Evolutionary conservation across 2,329 filamentous ascomycete genomes (phyloP).

Genomic region (Emergomyces orientalis): DNA sequence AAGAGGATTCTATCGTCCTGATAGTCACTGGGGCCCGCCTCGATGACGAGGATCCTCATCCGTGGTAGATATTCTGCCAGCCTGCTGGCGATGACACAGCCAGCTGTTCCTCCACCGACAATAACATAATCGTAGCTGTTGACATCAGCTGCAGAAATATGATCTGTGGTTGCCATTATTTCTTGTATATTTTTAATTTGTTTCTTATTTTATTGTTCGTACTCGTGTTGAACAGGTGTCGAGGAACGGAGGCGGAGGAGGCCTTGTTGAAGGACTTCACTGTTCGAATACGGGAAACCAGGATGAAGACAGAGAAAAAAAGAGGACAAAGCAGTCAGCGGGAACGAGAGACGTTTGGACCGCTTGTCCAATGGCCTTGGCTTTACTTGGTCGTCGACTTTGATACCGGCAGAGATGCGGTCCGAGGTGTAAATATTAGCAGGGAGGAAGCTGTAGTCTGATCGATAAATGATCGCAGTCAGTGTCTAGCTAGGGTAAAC

Average conservation of each 20-base stretch:
- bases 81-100: conserved; percentile 72
- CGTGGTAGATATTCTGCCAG: conserved; percentile 74
- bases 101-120: conserved; percentile 76
- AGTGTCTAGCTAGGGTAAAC: neutral
- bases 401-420: neutral
- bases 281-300: neutral
- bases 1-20: conserved; percentile 79
- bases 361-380: neutral
- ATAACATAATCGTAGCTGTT: conserved; percentile 74
- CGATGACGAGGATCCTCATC: conserved; percentile 72
- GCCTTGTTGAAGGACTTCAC: conserved; percentile 10
- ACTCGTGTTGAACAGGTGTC: conserved; percentile 4
- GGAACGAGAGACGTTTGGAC: neutral
- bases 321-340: neutral
- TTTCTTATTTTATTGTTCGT: neutral
- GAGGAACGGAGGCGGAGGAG: neutral
- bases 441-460: no score
- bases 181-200: neutral
- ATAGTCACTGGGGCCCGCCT: conserved; percentile 82
- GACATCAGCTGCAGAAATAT: conserved; percentile 54
- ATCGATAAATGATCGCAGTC: no score
- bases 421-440: neutral
- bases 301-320: neutral
- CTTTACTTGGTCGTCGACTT: neutral
- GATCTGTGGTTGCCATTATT: conserved; percentile 48